Conservation (phyloP, 192 early-diverging fungal species). For the Blastocladiella britannica region DNA sequence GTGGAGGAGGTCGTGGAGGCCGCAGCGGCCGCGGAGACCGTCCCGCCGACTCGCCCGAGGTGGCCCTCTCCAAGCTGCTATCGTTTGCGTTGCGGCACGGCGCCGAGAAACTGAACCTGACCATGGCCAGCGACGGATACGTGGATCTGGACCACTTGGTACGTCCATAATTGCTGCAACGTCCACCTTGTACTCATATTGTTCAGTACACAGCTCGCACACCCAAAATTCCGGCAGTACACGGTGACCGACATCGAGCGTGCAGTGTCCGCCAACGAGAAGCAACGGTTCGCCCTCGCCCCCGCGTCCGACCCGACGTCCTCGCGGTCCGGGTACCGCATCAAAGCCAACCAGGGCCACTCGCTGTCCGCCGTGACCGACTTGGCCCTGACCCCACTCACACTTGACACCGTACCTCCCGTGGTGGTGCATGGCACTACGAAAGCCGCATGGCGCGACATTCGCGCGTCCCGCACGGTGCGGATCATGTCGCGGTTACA, state of each 20-base stretch:
- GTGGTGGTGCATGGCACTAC: neutral
- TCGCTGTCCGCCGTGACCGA: slow-evolving; percentile 1
- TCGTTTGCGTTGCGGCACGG: slow-evolving; percentile 1
- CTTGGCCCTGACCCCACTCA: neutral
- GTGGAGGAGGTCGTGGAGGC: neutral
- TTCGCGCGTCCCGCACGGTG: neutral
- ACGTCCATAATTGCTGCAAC: neutral
- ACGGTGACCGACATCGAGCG: neutral
- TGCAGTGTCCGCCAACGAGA: slow-evolving; percentile 1
- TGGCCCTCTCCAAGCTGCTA: slow-evolving; percentile 1
- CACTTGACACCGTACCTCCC: neutral
- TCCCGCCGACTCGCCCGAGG: neutral
- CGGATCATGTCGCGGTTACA: neutral
- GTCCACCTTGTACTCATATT: neutral
- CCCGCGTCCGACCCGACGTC: neutral
- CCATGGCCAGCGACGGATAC: neutral
- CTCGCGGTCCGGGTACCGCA: neutral
- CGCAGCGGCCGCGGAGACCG: neutral
- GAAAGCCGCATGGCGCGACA: neutral
- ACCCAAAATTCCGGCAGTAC: neutral
- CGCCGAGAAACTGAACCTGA: neutral
- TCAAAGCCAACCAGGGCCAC: slow-evolving; percentile 5
- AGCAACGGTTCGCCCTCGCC: slow-evolving; percentile 2
- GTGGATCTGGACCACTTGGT: neutral
- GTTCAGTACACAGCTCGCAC: no score